Conservation (phyloP, 2,329 filamentous ascomycete genomes). For the Colletotrichum ledebouriae region DNA sequence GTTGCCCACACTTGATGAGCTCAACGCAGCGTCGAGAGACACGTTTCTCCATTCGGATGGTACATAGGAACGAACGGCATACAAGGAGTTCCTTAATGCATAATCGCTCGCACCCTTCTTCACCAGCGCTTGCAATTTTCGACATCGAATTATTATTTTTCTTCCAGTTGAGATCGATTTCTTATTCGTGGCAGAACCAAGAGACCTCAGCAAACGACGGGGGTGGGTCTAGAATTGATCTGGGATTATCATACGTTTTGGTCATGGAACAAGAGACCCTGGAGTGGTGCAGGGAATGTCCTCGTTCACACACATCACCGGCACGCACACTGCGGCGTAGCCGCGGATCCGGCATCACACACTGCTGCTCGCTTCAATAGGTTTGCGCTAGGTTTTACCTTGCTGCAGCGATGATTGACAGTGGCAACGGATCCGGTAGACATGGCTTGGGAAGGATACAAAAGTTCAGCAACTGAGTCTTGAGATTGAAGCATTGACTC, state of each 20-base stretch:
- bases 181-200: conserved; percentile 26
- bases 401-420: conserved; percentile 14
- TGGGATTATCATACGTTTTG: conserved; percentile 23
- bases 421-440: not conserved
- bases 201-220: conserved; percentile 43
- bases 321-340: not conserved
- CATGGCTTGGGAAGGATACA: conserved; percentile 17
- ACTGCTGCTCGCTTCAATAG: not conserved
- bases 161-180: conserved; percentile 9
- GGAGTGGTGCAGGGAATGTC: conserved; percentile 4
- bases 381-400: conserved; percentile 19
- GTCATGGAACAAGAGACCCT: conserved; percentile 9
- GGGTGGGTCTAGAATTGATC: conserved; percentile 25
- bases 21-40: conserved; percentile 35
- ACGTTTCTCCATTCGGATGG: conserved; percentile 25
- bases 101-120: conserved; percentile 40
- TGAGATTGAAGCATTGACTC: conserved; percentile 42
- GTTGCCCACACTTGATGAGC: conserved; percentile 35
- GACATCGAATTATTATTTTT: conserved; percentile 17
- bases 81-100: conserved; percentile 44
- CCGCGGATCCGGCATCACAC: not conserved
- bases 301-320: not conserved
- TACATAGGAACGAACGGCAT: conserved; percentile 43
- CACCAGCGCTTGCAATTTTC: conserved; percentile 30
- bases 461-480: conserved; percentile 41